A percentile compares a stretch with the other conserved stretches of the same genome.
Evolutionary conservation across 225 moss, liverwort and hornwort species (phyloP).

Genomic region (Polytrichum formosum): DNA sequence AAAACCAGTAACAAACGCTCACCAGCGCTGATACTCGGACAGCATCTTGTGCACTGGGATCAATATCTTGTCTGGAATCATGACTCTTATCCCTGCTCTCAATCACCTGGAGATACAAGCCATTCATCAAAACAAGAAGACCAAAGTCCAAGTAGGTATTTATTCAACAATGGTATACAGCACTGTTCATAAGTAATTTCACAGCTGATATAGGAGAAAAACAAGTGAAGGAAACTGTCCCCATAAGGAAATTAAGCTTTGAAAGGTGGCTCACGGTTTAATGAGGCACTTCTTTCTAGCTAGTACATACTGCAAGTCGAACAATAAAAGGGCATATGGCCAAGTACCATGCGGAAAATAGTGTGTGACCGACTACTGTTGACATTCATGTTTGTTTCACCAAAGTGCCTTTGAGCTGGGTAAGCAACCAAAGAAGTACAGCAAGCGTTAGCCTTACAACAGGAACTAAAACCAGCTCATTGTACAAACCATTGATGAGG

Average conservation of each 20-base stretch:
- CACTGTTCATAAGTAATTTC: too few relatives aligned
- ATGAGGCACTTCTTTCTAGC: neutral
- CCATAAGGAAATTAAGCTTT: neutral
- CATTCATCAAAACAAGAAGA: too few relatives aligned
- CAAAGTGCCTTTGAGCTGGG: constrained; percentile 82
- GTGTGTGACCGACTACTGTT: constrained; percentile 93
- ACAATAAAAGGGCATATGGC: constrained; percentile 6
- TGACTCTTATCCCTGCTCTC: constrained; percentile 80
- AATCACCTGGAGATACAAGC: constrained; percentile 55
- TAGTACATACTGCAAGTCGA: neutral
- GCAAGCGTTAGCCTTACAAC: too few relatives aligned
- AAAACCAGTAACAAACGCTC: constrained; percentile 13
- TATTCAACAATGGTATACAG: too few relatives aligned
- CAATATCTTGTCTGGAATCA: constrained; percentile 44
- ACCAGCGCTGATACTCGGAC: constrained; percentile 91
- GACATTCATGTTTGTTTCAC: constrained; percentile 92
- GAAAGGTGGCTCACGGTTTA: neutral
- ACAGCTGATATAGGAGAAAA: neutral
- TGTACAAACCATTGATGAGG: too few relatives aligned
- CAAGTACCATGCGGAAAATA: constrained; percentile 82
- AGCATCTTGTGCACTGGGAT: constrained; percentile 56
- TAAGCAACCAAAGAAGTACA: too few relatives aligned
- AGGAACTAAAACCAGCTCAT: too few relatives aligned
- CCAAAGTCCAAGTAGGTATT: too few relatives aligned
- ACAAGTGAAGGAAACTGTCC: neutral